Percentiles rank a stretch among this genome's conserved stretches.
Evolutionary conservation across 2,329 filamentous ascomycete species (phyloP).

Genomic region (Fusarium redolens): DNA sequence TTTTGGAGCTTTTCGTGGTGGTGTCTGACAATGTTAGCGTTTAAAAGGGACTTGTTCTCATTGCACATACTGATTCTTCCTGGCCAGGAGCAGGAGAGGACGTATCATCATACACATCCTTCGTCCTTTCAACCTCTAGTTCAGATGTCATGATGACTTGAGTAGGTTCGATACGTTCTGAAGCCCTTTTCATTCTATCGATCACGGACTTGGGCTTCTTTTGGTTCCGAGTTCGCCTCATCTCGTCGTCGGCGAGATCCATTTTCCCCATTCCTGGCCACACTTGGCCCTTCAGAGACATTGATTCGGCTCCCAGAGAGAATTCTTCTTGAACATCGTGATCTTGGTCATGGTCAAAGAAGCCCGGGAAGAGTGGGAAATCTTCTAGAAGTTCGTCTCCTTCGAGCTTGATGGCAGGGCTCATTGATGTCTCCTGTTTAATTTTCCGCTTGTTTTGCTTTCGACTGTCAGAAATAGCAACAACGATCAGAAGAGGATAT

Average conservation of each 20-base stretch:
- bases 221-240: slow-evolving; percentile 81
- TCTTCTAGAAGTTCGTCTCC: slow-evolving; percentile 42
- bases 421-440: slow-evolving; percentile 41
- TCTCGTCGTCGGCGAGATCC: slow-evolving; percentile 79
- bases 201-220: slow-evolving; percentile 80
- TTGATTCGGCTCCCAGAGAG: slow-evolving; percentile 44
- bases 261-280: slow-evolving; percentile 87
- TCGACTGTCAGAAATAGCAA: slow-evolving; percentile 16
- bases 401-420: slow-evolving; percentile 45
- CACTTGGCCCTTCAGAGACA: slow-evolving; percentile 74
- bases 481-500: background rate
- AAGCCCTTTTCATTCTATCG: slow-evolving; percentile 72
- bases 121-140: slow-evolving; percentile 61
- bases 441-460: slow-evolving; percentile 47
- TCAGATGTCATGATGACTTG: slow-evolving; percentile 72
- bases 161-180: slow-evolving; percentile 69
- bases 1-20: slow-evolving; percentile 47
- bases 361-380: slow-evolving; percentile 45
- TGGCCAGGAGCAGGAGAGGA: slow-evolving; percentile 60
- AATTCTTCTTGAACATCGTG: slow-evolving; percentile 45
- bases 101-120: slow-evolving; percentile 70
- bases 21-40: slow-evolving; percentile 35
- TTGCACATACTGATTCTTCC: slow-evolving; percentile 57
- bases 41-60: background rate
- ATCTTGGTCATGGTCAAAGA: slow-evolving; percentile 47